Conservation (phyloP, 495 filamentous ascomycete genomes). For the Penicillium waksmanii region DNA sequence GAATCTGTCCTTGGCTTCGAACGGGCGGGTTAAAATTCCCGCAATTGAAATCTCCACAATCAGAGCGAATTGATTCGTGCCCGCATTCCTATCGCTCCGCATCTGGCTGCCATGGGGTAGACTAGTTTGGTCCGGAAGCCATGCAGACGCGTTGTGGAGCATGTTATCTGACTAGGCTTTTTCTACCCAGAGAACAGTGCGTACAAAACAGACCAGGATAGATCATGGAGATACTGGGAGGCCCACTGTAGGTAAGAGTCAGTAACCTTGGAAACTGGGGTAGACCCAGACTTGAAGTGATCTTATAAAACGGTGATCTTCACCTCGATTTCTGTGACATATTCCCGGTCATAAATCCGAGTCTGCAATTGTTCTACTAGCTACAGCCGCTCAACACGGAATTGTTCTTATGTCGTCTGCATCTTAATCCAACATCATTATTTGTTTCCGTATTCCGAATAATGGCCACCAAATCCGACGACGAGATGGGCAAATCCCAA, state of each 20-base stretch:
- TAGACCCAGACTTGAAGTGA: neutral
- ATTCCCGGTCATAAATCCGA: neutral
- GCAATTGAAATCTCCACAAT: slow-evolving; percentile 1
- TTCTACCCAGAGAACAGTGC: neutral
- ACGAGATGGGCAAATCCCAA: slow-evolving; percentile 7
- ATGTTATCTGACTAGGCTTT: neutral
- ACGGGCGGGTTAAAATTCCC: neutral
- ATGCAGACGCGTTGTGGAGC: slow-evolving; percentile 5
- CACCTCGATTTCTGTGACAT: neutral
- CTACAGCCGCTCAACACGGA: neutral
- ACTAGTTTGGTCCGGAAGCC: neutral
- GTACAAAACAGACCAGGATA: neutral
- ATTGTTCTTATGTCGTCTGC: neutral
- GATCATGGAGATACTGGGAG: neutral
- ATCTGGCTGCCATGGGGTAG: slow-evolving; percentile 2
- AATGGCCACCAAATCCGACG: slow-evolving; percentile 14
- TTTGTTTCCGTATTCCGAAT: neutral
- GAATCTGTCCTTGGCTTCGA: neutral
- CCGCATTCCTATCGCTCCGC: slow-evolving; percentile 18
- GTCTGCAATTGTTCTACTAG: neutral
- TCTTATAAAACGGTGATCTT: slow-evolving; percentile 2
- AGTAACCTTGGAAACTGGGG: neutral
- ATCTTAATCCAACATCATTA: neutral
- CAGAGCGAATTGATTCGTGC: slow-evolving; percentile 18
- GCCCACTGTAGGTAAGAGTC: neutral